Base-by-base conservation (phyloP, 2,329 filamentous ascomycete species). In the Ceratocystis harringtonii region DNA sequence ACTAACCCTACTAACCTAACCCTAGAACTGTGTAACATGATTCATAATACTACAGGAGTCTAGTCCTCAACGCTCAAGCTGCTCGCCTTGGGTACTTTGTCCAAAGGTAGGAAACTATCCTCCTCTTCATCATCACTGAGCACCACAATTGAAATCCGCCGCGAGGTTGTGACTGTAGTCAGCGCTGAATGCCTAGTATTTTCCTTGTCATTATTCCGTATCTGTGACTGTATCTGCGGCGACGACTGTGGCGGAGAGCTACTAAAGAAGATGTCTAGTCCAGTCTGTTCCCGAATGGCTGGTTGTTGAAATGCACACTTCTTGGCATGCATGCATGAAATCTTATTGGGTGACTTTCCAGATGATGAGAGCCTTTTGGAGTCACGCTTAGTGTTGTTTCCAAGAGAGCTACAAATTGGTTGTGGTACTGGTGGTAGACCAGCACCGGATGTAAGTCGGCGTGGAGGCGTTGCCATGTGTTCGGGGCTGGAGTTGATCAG, bases 251-350 rank as follows among this genome's bases (percentile, higher is more conserved):
- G 41, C 19, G 65, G 65, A 22, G 65, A 63, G 30, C 65, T 67
- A 48, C 65, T 67, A 1, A 61, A 25, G 45, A 63, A 66, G 25
- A 67, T n/a, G n/a, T 67, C 62, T n/a, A 64, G 43, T 32, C 57
- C 62, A n/a, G 62, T 45, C 57, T 61, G 62, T 5, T 41, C 36
- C 36, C 65, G 62, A 2, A 52, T 41, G n/a, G 48, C 22, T 25
- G 65, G 65, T 25, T 44, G 65, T 8, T 50, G n/a, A 22, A 61
- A 28, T 15, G 62, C 62, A 5, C 62, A 55, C 22, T 64, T 67
- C 45, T 64, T 64, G 12, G 44, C 44, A 12, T 43, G 52, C 15
- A 22, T 22, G 36, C 44, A 41, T 10, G 52, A 25, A 4, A 28
- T 3, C 25, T 57, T 57, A 28, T 36, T 8, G 28, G 44, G 61